phyloP scores from a whole-genome alignment of 305 asterid genomes.

The Lippia alba region DNA sequence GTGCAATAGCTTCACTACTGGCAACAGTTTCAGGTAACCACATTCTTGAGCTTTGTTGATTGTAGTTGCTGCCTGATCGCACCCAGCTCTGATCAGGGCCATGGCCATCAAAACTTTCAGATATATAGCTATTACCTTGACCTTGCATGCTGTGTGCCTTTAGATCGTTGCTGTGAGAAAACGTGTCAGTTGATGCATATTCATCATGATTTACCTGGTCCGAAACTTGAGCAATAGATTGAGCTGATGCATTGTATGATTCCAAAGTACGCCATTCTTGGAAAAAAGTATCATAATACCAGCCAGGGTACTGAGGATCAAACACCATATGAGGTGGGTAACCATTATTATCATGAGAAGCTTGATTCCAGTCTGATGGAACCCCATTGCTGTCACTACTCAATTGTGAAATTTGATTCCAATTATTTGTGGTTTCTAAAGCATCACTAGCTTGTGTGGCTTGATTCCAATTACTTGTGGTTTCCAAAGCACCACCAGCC shows the following conservation, averaged over 20 bases:
- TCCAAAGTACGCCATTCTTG: constrained; percentile 79
- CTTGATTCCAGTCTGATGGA: constrained; percentile 64
- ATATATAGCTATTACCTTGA: constrained; percentile 44
- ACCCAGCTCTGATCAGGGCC: constrained; percentile 56
- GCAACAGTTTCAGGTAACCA: constrained; percentile 55
- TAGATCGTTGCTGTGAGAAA: constrained; percentile 47
- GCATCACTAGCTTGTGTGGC: constrained; percentile 48
- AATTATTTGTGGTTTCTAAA: constrained; percentile 36
- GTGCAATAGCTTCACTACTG: constrained; percentile 43
- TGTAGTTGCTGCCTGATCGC: constrained; percentile 51
- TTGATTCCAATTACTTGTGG: constrained; percentile 57
- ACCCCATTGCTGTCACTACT: constrained; percentile 42
- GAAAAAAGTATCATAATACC: constrained; percentile 84
- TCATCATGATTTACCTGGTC: constrained; percentile 57
- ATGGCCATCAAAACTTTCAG: constrained; percentile 54
- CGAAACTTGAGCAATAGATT: constrained; percentile 52
- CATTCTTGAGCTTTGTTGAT: constrained; percentile 49
- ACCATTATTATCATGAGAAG: constrained; percentile 56
- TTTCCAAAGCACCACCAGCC: constrained; percentile 40
- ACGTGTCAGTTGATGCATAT: constrained; percentile 41
- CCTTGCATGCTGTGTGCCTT: constrained; percentile 35
- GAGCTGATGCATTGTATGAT: constrained; percentile 54
- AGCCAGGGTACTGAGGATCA: constrained; percentile 94
- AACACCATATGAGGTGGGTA: constrained; percentile 90
- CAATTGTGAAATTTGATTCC: constrained; percentile 65